Evolutionary conservation across 371 early-diverging fungal genomes (phyloP), one percentile per base, ranked within the genome.

Genomic region (Chytridium lagenaria): DNA sequence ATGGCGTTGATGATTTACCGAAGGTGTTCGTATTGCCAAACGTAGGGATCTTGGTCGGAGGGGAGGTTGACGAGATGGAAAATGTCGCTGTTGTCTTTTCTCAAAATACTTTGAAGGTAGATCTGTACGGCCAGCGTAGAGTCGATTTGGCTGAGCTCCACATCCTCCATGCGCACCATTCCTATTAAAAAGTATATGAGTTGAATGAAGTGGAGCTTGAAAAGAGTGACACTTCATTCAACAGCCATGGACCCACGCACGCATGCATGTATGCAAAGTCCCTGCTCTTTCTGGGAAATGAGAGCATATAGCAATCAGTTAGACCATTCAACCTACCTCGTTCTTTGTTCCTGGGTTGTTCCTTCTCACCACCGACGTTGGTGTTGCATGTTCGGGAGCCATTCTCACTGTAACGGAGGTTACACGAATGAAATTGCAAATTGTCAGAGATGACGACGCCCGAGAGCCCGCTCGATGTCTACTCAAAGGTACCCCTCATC

Each of bases 21-120:
- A 77, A 89, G 79, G 74, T 96, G 96, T 75, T 96, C 95, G 79
- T 91, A 95, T 67, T 93, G 92, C 98, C 98, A 97, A 0, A 90
- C 81, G 44, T 88, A 80, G 16, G 79, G 77, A 70, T 93, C 92
- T 26, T 92, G 88, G 26, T 84, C 88, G 2, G 80, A 76, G 0
- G 98, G 98, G 23, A 90, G 68, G 1, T 85, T 77, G 1, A 94
- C 84, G 39, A 94, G 76, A 1, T 36, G 75, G 15, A 87, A 84
- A 7, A 94, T 75, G 59, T 93, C 85, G 50, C 87, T 85, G 15
- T 88, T 85, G 72, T 93, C 89, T 16, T 77, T 68, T 31, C 94
- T 86, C 39, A 95, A 85, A 10, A 90, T 81, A 34, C 86, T 83
- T 75, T 95, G 96, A n/a, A 97, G 82, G 70, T 93, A 92, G 72